phyloP scores from a whole-genome alignment of 495 filamentous ascomycete genomes.

The Penicillium salamii region DNA sequence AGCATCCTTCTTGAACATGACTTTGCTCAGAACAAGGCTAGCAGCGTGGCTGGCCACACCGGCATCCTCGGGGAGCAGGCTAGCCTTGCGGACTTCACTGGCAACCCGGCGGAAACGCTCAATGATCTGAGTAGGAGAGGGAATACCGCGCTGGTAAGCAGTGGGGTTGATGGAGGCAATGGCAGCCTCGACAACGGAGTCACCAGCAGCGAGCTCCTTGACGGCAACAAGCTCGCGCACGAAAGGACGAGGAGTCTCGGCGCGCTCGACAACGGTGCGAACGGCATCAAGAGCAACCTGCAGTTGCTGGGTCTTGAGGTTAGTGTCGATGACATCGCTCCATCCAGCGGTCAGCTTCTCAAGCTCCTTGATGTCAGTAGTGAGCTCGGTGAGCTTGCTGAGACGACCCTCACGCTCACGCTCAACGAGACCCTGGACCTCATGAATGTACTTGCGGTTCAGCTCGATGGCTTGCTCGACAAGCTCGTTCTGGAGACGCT shows the following conservation, averaged over 20 bases:
- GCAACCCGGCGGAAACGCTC: conserved; percentile 97
- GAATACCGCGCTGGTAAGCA: conserved; percentile 89
- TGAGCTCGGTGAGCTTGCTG: conserved; percentile 77
- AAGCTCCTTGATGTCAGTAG: conserved; percentile 70
- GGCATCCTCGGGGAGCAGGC: conserved; percentile 84
- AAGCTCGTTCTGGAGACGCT: conserved; percentile 77
- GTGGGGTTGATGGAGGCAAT: conserved; percentile 91
- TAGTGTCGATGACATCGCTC: conserved; percentile 82
- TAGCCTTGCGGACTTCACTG: conserved; percentile 88
- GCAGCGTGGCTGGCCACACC: conserved; percentile 91
- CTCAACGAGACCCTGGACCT: conserved; percentile 81
- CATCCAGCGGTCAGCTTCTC: conserved; percentile 81
- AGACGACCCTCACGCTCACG: conserved; percentile 83
- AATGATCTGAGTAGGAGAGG: conserved; percentile 77
- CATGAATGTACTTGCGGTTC: conserved; percentile 74
- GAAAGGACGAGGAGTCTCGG: conserved; percentile 76
- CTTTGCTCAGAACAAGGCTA: conserved; percentile 80
- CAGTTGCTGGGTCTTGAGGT: conserved; percentile 90
- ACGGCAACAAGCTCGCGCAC: conserved; percentile 86
- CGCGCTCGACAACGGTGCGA: conserved; percentile 71
- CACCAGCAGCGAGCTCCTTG: conserved; percentile 82
- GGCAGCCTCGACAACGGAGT: conserved; percentile 82
- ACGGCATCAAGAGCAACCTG: conserved; percentile 94
- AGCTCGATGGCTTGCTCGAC: conserved; percentile 87
- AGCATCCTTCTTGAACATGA: conserved; percentile 92